Evolutionary conservation across 345 rosid genomes (phyloP).

Genomic region (Rhodomyrtus tomentosa): DNA sequence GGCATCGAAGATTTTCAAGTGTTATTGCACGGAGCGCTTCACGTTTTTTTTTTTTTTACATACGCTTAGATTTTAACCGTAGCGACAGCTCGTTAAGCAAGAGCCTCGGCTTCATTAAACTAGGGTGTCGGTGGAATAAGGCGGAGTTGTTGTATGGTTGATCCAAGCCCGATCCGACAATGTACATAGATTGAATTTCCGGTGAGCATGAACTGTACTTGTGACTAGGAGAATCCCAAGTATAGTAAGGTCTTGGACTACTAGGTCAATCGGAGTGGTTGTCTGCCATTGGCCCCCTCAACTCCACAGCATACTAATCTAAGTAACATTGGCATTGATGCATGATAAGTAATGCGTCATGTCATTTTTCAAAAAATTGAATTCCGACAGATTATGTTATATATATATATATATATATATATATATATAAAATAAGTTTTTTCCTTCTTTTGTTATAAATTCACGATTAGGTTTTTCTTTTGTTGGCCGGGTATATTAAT

Average conservation of each 20-base stretch:
- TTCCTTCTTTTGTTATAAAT: too few species aligned
- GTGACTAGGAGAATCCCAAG: not conserved
- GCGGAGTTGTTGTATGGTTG: not conserved
- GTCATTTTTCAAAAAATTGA: too few species aligned
- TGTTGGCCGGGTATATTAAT: too few species aligned
- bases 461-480: too few species aligned
- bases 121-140: not conserved
- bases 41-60: accelerated
- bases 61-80: accelerated
- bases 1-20: accelerated
- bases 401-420: too few species aligned
- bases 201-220: not conserved
- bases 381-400: too few species aligned
- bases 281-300: not conserved
- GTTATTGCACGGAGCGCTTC: accelerated
- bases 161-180: accelerated
- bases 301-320: too few species aligned
- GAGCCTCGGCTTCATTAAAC: accelerated
- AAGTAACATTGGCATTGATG: too few species aligned
- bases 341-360: too few species aligned
- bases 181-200: accelerated
- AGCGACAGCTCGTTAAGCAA: accelerated
- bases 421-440: too few species aligned
- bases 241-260: not conserved
- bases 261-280: not conserved